A percentile compares a stretch with the other conserved stretches of the same genome.
Conservation (phyloP, 176 grass and related monocot genomes). For the Cocos nucifera region DNA sequence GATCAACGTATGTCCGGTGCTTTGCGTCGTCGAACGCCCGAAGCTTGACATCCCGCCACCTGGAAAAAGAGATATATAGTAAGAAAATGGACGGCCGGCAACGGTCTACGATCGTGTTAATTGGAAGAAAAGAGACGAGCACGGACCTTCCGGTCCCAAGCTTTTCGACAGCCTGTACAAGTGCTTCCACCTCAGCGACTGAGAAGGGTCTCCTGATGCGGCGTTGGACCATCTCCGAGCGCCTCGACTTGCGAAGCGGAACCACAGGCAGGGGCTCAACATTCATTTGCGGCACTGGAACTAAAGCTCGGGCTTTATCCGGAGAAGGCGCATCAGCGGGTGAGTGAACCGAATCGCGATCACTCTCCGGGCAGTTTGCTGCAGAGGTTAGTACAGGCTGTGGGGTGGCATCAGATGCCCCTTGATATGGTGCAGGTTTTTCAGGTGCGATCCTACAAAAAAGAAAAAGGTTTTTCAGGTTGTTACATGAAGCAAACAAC, state of each 20-base stretch:
- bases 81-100: conserved; percentile 16
- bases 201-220: conserved; percentile 89
- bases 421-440: conserved; percentile 30
- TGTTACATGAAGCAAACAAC: too few relatives aligned
- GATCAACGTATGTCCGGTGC: conserved; percentile 93
- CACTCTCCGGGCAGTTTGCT: conserved; percentile 54
- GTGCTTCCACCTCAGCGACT: conserved; percentile 90
- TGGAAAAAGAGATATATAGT: conserved; percentile 12
- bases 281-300: conserved; percentile 32
- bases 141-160: conserved; percentile 96
- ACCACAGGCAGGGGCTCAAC: conserved; percentile 21
- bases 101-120: not conserved
- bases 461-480: too few relatives aligned
- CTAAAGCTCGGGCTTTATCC: conserved; percentile 47
- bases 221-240: conserved; percentile 40
- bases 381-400: conserved; percentile 43
- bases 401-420: conserved; percentile 33
- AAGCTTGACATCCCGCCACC: conserved; percentile 98
- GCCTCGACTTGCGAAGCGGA: conserved; percentile 27
- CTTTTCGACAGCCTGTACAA: conserved; percentile 91
- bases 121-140: not conserved
- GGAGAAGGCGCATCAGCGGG: conserved; percentile 39
- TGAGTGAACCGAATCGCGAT: conserved; percentile 58
- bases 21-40: conserved; percentile 92
- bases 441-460: conserved; percentile 42